phyloP scores from a whole-genome alignment of 257 asterid genomes.

The Nicotiana tomentosiformis region DNA sequence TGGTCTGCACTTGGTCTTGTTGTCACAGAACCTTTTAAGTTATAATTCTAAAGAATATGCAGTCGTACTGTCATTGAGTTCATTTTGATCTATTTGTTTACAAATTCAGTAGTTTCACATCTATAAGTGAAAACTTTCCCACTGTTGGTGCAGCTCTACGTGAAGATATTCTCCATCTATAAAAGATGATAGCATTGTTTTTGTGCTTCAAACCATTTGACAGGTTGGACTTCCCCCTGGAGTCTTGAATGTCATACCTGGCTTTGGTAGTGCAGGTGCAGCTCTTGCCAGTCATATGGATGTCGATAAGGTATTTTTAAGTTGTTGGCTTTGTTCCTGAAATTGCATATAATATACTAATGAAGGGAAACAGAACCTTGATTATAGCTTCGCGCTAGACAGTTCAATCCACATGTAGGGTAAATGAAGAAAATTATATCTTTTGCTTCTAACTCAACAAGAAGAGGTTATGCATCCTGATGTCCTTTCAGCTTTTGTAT shows the following conservation, averaged over 20 bases:
- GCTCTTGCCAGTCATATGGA: constrained; percentile 82
- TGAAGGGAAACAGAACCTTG: not conserved
- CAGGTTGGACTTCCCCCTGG: constrained; percentile 50
- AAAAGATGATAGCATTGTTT: not conserved
- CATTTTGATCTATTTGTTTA: not conserved
- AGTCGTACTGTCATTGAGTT: not conserved
- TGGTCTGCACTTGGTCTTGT: not conserved
- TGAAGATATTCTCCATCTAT: not conserved
- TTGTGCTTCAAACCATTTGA: not conserved
- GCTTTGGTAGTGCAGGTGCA: constrained; percentile 79
- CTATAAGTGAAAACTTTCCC: not conserved
- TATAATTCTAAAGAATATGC: not conserved
- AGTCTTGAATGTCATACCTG: constrained; percentile 58
- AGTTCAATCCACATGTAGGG: not conserved
- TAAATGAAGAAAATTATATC: not conserved
- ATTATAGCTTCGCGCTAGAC: not conserved
- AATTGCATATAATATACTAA: not conserved
- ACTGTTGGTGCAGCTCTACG: not conserved
- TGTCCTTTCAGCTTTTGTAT: not conserved
- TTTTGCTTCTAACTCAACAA: not conserved
- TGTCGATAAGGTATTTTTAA: constrained; percentile 52
- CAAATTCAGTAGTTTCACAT: not conserved
- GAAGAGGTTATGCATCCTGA: not conserved
- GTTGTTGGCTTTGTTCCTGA: not conserved
- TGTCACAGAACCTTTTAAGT: not conserved